Conservation (phyloP, 2,329 filamentous ascomycete genomes). For the Colletotrichum liaoningense region DNA sequence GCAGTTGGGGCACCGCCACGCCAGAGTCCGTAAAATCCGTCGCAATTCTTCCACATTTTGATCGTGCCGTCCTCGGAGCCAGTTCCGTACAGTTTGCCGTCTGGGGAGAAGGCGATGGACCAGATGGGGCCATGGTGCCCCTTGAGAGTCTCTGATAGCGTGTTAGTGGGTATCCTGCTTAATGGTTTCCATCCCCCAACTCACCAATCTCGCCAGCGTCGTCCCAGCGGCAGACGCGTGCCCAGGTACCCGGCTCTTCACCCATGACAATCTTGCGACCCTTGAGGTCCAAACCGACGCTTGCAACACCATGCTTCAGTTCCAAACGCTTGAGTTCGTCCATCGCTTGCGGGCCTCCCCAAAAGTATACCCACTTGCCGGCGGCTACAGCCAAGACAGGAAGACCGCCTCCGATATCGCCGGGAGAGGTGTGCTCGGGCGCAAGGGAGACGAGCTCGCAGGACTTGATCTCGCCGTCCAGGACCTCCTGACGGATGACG, state of each 20-base stretch:
- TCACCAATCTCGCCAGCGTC: conserved; percentile 81
- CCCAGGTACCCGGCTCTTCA: conserved; percentile 93
- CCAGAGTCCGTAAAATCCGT: conserved; percentile 74
- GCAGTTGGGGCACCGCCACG: conserved; percentile 53
- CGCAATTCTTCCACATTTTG: conserved; percentile 85
- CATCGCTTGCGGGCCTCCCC: conserved; percentile 79
- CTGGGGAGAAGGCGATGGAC: conserved; percentile 94
- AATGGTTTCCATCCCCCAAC: conserved; percentile 40
- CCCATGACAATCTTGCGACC: conserved; percentile 89
- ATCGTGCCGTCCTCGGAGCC: conserved; percentile 98
- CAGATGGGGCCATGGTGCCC: conserved; percentile 98
- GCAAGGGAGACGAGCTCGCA: conserved; percentile 87
- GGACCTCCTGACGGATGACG: conserved; percentile 79
- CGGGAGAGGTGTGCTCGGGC: conserved; percentile 65
- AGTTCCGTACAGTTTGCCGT: conserved; percentile 95
- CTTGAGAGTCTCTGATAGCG: conserved; percentile 82
- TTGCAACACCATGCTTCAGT: conserved; percentile 87
- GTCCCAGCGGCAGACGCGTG: conserved; percentile 92
- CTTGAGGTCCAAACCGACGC: conserved; percentile 86
- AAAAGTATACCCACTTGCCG: conserved; percentile 95
- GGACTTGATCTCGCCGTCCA: conserved; percentile 89
- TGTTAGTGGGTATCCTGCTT: conserved; percentile 21
- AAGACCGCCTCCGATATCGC: conserved; percentile 73
- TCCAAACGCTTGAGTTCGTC: conserved; percentile 81
- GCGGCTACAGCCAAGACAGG: conserved; percentile 89